These are phyloP conservation scores for Schwanniomyces occidentalis DNA, from an alignment of 805 yeast species.

Conservation along the genomic window DNA sequence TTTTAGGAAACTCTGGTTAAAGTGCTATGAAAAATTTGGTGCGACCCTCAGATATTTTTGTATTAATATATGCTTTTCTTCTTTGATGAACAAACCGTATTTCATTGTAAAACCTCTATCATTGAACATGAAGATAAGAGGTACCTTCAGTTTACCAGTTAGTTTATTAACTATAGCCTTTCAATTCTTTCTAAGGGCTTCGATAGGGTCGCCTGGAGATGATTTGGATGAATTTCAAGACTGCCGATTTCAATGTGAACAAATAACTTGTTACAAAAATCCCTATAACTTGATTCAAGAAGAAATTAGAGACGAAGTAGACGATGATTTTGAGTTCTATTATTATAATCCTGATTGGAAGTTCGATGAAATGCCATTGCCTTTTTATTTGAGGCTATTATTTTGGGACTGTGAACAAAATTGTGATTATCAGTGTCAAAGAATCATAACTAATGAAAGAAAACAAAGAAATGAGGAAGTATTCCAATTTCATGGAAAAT, in stretches of 20 bases:
- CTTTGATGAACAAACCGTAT: too few species aligned
- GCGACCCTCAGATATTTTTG: too few species aligned
- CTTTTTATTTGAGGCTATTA: conserved; percentile 43
- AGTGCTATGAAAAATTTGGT: too few species aligned
- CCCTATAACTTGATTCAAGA: conserved; percentile 27
- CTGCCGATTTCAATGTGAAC: conserved; percentile 53
- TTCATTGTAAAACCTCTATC: too few species aligned
- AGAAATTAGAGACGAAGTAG: conserved; percentile 19
- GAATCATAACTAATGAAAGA: conserved; percentile 62
- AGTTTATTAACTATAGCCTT: too few species aligned
- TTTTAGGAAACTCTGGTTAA: too few species aligned
- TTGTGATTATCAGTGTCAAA: conserved; percentile 94
- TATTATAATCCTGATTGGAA: conserved; percentile 32
- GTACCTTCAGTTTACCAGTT: too few species aligned
- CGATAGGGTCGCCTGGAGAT: conserved; percentile 59
- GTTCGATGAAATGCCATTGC: conserved; percentile 42
- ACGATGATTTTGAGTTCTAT: conserved; percentile 15
- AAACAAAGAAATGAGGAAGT: conserved; percentile 49
- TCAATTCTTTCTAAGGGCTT: too few species aligned
- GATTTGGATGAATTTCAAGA: conserved; percentile 54
- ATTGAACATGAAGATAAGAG: too few species aligned
- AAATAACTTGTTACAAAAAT: conserved; percentile 32
- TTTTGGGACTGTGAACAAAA: conserved; percentile 76
- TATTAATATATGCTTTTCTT: too few species aligned
- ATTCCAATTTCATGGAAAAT: conserved; percentile 92